Percentiles rank a stretch among this genome's conserved stretches.
Evolutionary conservation across 306 rosid genomes (phyloP).

Genomic region (cucumber (Cucumis sativus)): DNA sequence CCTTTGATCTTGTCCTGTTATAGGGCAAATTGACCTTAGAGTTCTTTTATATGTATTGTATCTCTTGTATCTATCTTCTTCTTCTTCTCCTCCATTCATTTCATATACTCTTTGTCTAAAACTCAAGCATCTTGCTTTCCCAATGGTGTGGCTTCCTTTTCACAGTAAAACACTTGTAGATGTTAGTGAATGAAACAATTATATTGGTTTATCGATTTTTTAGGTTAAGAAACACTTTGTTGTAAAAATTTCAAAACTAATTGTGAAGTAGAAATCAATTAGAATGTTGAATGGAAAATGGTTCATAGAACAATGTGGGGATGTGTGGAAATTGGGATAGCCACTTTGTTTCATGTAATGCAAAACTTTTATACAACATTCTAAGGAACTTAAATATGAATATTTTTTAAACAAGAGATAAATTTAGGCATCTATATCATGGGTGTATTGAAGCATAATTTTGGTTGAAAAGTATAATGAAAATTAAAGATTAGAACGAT

Average conservation of each 20-base stretch:
- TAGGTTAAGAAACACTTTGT: too few species aligned
- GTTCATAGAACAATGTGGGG: background rate
- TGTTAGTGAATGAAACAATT: background rate
- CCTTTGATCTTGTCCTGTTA: slow-evolving; percentile 37
- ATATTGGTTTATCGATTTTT: too few species aligned
- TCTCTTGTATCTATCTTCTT: slow-evolving; percentile 45
- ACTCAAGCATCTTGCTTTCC: slow-evolving; percentile 68
- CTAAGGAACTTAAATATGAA: too few species aligned
- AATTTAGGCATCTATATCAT: too few species aligned
- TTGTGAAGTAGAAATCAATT: too few species aligned
- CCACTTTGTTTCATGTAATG: background rate
- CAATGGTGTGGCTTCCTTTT: slow-evolving; percentile 81
- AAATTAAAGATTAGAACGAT: background rate
- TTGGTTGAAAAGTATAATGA: background rate
- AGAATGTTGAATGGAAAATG: too few species aligned
- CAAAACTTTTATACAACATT: too few species aligned
- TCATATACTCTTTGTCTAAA: slow-evolving; percentile 65
- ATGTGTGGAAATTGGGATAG: too few species aligned
- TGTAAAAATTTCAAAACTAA: background rate
- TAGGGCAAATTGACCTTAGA: slow-evolving; percentile 60
- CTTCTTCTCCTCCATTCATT: slow-evolving; percentile 10
- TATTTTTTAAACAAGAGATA: too few species aligned
- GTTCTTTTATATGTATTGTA: slow-evolving; percentile 44
- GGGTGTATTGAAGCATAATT: background rate
- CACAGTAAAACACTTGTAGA: background rate